phyloP scores from a whole-genome alignment of 2,329 filamentous ascomycete species.

The Chrysoporthe puriensis region DNA sequence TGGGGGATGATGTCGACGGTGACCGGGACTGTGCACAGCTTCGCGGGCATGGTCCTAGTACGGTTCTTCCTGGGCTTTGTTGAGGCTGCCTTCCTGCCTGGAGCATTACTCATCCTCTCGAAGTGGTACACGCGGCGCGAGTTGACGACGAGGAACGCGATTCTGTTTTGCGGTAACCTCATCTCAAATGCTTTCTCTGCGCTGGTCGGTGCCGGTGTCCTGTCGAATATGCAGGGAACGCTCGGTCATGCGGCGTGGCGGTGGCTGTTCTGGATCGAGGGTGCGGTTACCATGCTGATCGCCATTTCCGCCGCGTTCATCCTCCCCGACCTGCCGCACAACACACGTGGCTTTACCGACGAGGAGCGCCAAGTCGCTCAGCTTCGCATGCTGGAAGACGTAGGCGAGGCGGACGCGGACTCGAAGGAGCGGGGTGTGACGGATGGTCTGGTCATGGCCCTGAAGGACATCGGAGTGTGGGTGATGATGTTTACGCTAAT shows the following conservation, averaged over 20 bases:
- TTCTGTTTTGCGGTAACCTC: constrained; percentile 63
- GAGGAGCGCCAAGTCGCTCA: constrained; percentile 61
- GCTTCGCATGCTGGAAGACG: constrained; percentile 60
- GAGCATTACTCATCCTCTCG: constrained; percentile 64
- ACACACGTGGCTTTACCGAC: constrained; percentile 60
- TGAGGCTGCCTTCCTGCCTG: constrained; percentile 68
- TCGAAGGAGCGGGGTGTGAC: constrained; percentile 53
- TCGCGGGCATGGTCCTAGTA: constrained; percentile 56
- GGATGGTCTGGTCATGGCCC: constrained; percentile 59
- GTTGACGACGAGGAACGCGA: constrained; percentile 56
- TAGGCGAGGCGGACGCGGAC: constrained; percentile 59
- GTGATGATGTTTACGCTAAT: constrained; percentile 66
- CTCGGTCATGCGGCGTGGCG: constrained; percentile 61
- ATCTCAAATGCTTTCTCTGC: constrained; percentile 64
- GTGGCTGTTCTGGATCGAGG: constrained; percentile 66
- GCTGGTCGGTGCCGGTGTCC: constrained; percentile 61
- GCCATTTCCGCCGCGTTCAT: constrained; percentile 52
- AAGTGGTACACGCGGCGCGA: constrained; percentile 70
- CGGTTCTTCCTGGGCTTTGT: constrained; percentile 66
- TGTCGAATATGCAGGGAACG: constrained; percentile 60
- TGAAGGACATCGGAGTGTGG: constrained; percentile 66
- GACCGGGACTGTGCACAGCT: constrained; percentile 56
- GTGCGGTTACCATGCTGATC: constrained; percentile 53
- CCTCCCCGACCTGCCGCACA: constrained; percentile 59
- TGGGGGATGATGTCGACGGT: constrained; percentile 65